These are phyloP conservation scores for Mycena rosella DNA, from an alignment of 768 basidiomycete species.

Conservation along the genomic window DNA sequence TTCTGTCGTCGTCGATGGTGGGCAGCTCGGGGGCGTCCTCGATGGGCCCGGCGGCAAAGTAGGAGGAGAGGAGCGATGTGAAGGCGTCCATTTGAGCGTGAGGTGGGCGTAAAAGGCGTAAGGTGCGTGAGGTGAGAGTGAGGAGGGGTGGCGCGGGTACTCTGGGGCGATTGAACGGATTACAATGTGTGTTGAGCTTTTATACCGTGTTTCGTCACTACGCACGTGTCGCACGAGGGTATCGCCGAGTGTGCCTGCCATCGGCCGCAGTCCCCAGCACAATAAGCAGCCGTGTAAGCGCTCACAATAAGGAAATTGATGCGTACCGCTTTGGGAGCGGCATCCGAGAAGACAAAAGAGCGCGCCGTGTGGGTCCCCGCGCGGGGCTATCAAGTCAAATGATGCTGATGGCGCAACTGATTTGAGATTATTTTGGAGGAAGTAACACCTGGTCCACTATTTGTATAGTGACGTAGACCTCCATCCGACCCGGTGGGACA, in stretches of 20 bases:
- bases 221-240: neutral
- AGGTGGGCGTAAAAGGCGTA: constrained; percentile 27
- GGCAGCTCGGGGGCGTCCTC: constrained; percentile 20
- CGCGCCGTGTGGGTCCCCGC: constrained; percentile 22
- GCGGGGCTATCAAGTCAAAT: constrained; percentile 1
- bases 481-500: no score
- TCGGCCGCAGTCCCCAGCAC: neutral
- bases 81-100: constrained; percentile 34
- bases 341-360: constrained; percentile 22
- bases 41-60: constrained; percentile 24
- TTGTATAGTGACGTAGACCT: no score
- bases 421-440: no score
- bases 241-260: neutral
- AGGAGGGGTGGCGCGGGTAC: no score
- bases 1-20: constrained; percentile 29
- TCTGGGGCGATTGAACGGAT: constrained; percentile 5
- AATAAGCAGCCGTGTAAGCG: constrained; percentile 15
- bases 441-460: neutral
- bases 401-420: constrained; percentile 12
- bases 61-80: constrained; percentile 20
- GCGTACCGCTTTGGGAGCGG: constrained; percentile 21
- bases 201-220: constrained; percentile 12
- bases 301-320: constrained; percentile 29
- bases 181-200: neutral
- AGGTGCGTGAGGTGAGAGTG: no score